phyloP scores from a whole-genome alignment of 805 yeast genomes.

The Starmerella gropengiesseri region DNA sequence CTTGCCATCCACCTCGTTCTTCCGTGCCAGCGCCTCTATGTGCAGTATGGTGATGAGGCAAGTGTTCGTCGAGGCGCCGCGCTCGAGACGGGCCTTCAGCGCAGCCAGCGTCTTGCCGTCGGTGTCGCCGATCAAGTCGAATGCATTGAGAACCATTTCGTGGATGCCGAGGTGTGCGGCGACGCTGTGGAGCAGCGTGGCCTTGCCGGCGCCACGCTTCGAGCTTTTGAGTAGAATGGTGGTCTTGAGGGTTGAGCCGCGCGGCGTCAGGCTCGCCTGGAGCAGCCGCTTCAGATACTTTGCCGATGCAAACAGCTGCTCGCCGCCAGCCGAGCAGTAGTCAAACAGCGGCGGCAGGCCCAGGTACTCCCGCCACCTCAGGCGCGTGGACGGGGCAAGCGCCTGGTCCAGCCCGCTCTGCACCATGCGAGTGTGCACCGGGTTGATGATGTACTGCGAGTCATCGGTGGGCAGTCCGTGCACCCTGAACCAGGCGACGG shows the following conservation, averaged over 20 bases:
- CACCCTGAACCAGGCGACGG: slow-evolving; percentile 77
- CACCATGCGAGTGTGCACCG: slow-evolving; percentile 54
- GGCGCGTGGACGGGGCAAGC: slow-evolving; percentile 25
- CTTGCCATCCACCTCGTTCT: slow-evolving; percentile 48
- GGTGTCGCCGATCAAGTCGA: slow-evolving; percentile 55
- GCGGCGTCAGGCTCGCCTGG: slow-evolving; percentile 34
- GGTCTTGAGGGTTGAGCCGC: slow-evolving; percentile 40
- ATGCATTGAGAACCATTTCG: slow-evolving; percentile 57
- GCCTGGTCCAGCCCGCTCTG: slow-evolving; percentile 48
- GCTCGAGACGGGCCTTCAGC: slow-evolving; percentile 65
- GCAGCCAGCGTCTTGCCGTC: slow-evolving; percentile 71
- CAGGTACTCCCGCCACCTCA: slow-evolving; percentile 41
- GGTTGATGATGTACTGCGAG: slow-evolving; percentile 45
- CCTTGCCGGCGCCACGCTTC: slow-evolving; percentile 70
- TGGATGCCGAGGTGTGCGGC: slow-evolving; percentile 54
- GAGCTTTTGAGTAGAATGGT: slow-evolving; percentile 57
- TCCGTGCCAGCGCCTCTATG: slow-evolving; percentile 61
- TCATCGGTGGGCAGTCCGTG: slow-evolving; percentile 13
- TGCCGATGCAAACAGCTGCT: slow-evolving; percentile 39
- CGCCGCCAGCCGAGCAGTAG: slow-evolving; percentile 26
- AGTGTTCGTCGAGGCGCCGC: slow-evolving; percentile 36
- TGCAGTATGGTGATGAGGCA: slow-evolving; percentile 52
- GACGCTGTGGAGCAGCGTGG: slow-evolving; percentile 46
- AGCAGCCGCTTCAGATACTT: slow-evolving; percentile 44
- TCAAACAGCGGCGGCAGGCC: slow-evolving; percentile 32